Percentiles rank a stretch among this genome's conserved stretches.
phyloP scores from a whole-genome alignment of 441 rosid genomes.

The Biscutella laevigata region DNA sequence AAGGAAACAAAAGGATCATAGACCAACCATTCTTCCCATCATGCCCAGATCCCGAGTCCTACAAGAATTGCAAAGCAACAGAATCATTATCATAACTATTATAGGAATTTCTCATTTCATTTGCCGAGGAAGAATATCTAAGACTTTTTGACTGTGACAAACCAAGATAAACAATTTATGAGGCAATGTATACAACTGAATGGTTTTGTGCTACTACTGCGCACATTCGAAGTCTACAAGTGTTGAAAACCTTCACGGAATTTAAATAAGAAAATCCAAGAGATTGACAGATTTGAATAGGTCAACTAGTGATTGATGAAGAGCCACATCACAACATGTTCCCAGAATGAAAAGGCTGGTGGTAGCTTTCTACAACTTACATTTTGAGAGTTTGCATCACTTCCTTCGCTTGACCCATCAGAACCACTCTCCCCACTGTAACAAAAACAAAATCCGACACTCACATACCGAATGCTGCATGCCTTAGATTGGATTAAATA shows the following conservation, averaged over 20 bases:
- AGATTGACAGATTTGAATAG: not conserved
- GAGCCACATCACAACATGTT: not conserved
- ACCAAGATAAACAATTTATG: not conserved
- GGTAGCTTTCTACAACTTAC: constrained; percentile 50
- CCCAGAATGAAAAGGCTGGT: constrained; percentile 2
- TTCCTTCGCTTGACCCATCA: constrained; percentile 94
- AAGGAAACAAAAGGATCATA: not conserved
- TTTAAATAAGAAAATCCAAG: not conserved
- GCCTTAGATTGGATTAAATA: too few relatives aligned
- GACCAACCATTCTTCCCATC: constrained; percentile 59
- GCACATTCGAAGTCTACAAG: not conserved
- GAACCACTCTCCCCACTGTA: constrained; percentile 80
- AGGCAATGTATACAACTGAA: not conserved
- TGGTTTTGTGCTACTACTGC: not conserved
- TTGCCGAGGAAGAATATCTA: not conserved
- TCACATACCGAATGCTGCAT: too few relatives aligned
- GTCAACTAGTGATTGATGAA: constrained; percentile 5
- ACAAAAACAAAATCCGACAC: constrained; percentile 7
- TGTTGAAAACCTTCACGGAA: not conserved
- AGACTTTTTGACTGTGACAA: not conserved
- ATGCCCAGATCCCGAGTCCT: constrained; percentile 83
- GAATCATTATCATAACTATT: not conserved
- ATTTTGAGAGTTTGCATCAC: constrained; percentile 75
- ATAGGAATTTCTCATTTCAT: not conserved
- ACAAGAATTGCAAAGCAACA: constrained; percentile 20